phyloP scores from a whole-genome alignment of 2,329 filamentous ascomycete species.

The Ophiostoma tasmaniense region DNA sequence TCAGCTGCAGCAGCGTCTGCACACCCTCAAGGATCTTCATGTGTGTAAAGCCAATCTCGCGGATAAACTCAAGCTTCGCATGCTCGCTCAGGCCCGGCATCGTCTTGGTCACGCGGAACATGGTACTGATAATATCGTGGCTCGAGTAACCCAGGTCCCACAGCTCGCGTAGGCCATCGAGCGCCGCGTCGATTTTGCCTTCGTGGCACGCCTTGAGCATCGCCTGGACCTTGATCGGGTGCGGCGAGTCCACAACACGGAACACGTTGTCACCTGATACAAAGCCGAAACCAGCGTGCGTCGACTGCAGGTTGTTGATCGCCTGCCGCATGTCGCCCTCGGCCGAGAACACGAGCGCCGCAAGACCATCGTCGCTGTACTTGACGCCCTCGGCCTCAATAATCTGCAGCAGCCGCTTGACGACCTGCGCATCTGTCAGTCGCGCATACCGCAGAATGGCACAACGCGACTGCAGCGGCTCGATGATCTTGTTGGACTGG shows the following conservation, averaged over 20 bases:
- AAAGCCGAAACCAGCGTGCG: slow-evolving; percentile 86
- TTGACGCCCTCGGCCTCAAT: slow-evolving; percentile 86
- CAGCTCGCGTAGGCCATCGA: slow-evolving; percentile 79
- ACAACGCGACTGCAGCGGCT: slow-evolving; percentile 93
- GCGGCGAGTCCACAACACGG: slow-evolving; percentile 91
- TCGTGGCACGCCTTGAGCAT: slow-evolving; percentile 98
- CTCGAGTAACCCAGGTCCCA: slow-evolving; percentile 97
- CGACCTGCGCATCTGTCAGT: slow-evolving; percentile 84
- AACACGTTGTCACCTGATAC: slow-evolving; percentile 98
- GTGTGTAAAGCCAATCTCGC: slow-evolving; percentile 96
- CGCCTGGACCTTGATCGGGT: slow-evolving; percentile 95
- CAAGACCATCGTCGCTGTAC: slow-evolving; percentile 86
- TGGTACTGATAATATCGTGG: slow-evolving; percentile 97
- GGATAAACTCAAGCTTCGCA: slow-evolving; percentile 93
- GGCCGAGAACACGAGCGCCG: slow-evolving; percentile 92
- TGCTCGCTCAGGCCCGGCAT: slow-evolving; percentile 88
- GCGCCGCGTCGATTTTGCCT: slow-evolving; percentile 76
- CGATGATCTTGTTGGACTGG: slow-evolving; percentile 98
- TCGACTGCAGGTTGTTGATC: slow-evolving; percentile 96
- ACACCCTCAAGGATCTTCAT: slow-evolving; percentile 99
- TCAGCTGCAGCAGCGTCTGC: slow-evolving; percentile 87
- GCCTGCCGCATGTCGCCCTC: slow-evolving; percentile 99
- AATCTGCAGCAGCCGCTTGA: slow-evolving; percentile 84
- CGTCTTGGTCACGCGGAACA: slow-evolving; percentile 98
- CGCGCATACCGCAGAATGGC: slow-evolving; percentile 91